Base-by-base conservation (phyloP, 192 early-diverging fungal genomes). In the Backusella psychrophila region DNA sequence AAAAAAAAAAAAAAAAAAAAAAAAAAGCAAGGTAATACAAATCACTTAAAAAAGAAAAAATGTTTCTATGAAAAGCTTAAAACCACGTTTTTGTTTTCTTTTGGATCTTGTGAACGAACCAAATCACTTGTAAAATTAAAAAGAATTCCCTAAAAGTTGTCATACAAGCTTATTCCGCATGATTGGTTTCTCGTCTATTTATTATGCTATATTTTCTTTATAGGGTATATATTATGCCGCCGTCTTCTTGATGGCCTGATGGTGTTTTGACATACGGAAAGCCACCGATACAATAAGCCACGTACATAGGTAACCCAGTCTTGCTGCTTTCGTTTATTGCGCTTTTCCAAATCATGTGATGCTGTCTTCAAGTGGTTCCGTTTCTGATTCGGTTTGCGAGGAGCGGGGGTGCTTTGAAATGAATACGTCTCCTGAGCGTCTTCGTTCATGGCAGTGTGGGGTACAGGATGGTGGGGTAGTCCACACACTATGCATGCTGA, bases 401-500 rank as follows among this genome's bases (percentile, higher is more conserved):
- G 39, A 2, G 70, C 70, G 42, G 70, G 44, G 23, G 39, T 44
- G 3, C 33, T 36, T 36, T 68, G 19, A 68, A 35, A 19, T n/a
- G 7, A 9, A 35, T 68, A 36, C 4, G 29, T 68, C 29, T 35
- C 17, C 8, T 33, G 29, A n/a, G 9, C 66, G 1, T 35, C 19
- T 68, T 33, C 29, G 8, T 36, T 68, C n/a, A 68, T 35, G 7
- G 7, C n/a, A 1, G 66, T 35, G 29, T 36, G 66, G 14, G 26
- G 6, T 21, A 49, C 42, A 15, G 70, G 70, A 12, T 71, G 23
- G 33, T 71, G 70, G 0, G 70, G n/a, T 19, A 71, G n/a, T 14
- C 70, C 70, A 71, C 70, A 71, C 19, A 71, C 29, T 6, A 71
- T 71, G 49, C 70, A 71, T 31, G 36, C 44, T 46, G 39, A 39